Base-by-base conservation (phyloP, 306 rosid genomes). In the Medicago truncatula region DNA sequence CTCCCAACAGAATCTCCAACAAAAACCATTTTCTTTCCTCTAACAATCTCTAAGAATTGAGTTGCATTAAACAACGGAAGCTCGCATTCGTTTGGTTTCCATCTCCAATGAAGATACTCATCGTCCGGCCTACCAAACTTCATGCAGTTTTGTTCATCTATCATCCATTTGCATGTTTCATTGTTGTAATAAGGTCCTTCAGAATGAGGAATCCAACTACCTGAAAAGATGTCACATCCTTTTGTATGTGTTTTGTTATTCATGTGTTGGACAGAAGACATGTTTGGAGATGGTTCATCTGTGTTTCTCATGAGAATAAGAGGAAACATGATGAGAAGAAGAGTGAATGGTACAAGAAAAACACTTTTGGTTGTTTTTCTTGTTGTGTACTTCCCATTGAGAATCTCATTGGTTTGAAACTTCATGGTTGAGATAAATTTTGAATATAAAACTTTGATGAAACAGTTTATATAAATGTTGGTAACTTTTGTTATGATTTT, bases 1-100 rank as follows among this genome's bases (percentile, higher is more conserved):
- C 84, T 89, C 11, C 93, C 96, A 6, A 92, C 97, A 0, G 97
- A 92, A 60, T 95, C 99, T 6, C 99, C 99, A 36, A 92, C 92
- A 76, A 95, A 95, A 52, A 84, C 97, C 57, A 95, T 49, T 3
- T 93, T 89, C 81, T 95, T 95, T 39, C 92, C 92, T 20, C 83
- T 82, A 4, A 92, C 71, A 76, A 92, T 79, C 78, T 85, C 86
- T 31, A 95, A 80, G 76, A 95, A 95, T 74, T 85, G 85, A 56
- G 81, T 74, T 6, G 98, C 97, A 83, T 90, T 80, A 41, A 95
- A 95, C 7, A 81, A 17, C 0, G 97, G 91, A 25, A 95, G 85
- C 46, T 95, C 93, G 8, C 99, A 95, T 1, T 82, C 91, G n/a
- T 95, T 71, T 0, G 98, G 98, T 41, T 86, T 87, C 99, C 99